A percentile compares a stretch with the other conserved stretches of the same genome.
Evolutionary conservation across 2,329 filamentous ascomycete species (phyloP).

Genomic region (Fusarium coicis): DNA sequence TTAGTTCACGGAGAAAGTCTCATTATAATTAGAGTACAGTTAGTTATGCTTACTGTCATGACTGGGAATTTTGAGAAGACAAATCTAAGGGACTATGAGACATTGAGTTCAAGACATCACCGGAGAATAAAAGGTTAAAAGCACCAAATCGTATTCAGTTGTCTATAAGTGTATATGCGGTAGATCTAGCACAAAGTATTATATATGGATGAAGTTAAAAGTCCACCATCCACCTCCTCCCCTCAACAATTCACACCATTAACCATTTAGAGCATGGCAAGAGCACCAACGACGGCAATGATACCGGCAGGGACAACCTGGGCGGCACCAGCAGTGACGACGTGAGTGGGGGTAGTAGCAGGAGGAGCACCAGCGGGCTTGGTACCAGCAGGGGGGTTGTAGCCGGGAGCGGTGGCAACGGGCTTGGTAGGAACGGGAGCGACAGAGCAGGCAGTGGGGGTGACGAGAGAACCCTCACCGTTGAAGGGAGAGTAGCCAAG

Average conservation of each 20-base stretch:
- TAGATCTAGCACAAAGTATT: neutral
- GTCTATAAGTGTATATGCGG: constrained; percentile 1
- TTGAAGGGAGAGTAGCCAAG: constrained; percentile 21
- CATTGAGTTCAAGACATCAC: neutral
- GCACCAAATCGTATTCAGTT: neutral
- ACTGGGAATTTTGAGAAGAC: fast-evolving
- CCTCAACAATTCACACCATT: neutral
- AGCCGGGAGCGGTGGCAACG: neutral
- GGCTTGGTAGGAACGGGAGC: constrained; percentile 19
- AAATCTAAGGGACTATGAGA: fast-evolving
- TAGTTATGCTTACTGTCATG: too few relatives aligned
- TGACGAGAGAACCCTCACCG: constrained; percentile 17
- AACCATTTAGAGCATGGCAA: constrained; percentile 40
- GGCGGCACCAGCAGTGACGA: constrained; percentile 35
- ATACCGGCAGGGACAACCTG: constrained; percentile 36
- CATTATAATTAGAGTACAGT: fast-evolving
- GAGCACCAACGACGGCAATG: constrained; percentile 40
- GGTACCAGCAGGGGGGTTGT: neutral
- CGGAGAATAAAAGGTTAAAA: fast-evolving
- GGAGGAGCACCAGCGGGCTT: constrained; percentile 3
- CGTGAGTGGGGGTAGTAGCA: constrained; percentile 3
- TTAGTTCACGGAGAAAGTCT: fast-evolving
- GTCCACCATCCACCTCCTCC: neutral
- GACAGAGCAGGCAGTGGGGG: constrained; percentile 35
- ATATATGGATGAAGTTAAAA: neutral